phyloP scores from a whole-genome alignment of 495 filamentous ascomycete species.

The Tuber aestivum region DNA sequence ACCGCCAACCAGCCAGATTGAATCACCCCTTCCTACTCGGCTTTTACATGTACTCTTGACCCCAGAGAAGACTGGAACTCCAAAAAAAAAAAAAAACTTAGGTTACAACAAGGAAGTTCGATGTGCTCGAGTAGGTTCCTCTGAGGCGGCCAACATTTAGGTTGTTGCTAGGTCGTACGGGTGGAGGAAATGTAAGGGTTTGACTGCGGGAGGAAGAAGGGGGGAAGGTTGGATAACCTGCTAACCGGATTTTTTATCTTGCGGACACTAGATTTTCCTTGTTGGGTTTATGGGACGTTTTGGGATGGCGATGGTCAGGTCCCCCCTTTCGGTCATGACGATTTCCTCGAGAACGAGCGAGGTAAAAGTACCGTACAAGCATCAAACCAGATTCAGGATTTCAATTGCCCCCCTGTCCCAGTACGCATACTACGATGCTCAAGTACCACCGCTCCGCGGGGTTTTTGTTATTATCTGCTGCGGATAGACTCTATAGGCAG shows the following conservation, averaged over 20 bases:
- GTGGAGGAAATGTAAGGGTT: background rate
- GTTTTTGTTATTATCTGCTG: conserved; percentile 13
- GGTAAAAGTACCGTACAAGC: background rate
- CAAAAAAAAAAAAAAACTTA: background rate
- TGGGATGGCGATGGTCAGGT: background rate
- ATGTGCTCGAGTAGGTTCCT: too few species aligned
- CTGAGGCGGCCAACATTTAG: background rate
- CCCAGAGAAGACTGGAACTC: background rate
- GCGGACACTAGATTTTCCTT: background rate
- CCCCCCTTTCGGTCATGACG: background rate
- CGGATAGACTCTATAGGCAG: conserved; percentile 16
- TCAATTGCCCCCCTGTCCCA: background rate
- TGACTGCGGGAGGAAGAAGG: background rate
- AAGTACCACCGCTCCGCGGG: background rate
- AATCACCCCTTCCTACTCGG: background rate
- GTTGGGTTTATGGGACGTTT: background rate
- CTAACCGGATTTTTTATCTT: background rate
- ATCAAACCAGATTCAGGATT: background rate
- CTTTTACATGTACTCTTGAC: too few species aligned
- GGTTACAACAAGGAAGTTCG: background rate
- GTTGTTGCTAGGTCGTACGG: background rate
- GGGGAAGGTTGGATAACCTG: background rate
- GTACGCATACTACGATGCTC: background rate
- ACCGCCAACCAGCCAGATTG: background rate
- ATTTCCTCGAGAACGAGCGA: background rate